Conservation (phyloP, 495 filamentous ascomycete species). For the Penicillium robsamsonii region DNA sequence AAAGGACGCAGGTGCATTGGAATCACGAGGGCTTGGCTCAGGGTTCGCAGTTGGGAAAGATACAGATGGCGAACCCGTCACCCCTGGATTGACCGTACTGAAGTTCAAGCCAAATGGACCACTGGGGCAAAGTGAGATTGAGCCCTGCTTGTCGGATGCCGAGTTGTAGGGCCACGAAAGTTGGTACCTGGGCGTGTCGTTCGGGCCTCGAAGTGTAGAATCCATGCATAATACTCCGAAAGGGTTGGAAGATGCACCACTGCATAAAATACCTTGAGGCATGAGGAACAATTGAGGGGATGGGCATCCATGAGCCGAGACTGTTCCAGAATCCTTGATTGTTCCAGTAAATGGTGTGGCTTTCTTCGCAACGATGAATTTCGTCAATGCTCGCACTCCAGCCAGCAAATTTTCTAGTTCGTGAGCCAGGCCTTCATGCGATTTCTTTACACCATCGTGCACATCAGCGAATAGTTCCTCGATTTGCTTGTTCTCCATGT, state of each 20-base stretch:
- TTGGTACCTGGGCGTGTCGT: neutral
- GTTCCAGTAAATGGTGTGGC: neutral
- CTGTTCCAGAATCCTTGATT: neutral
- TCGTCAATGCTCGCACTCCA: neutral
- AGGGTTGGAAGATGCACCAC: neutral
- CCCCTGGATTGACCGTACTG: neutral
- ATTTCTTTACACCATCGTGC: slow-evolving; percentile 10
- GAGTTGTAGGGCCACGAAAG: neutral
- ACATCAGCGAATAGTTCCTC: slow-evolving; percentile 21
- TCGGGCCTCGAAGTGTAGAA: neutral
- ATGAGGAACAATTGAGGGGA: neutral
- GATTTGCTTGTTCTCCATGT: slow-evolving; percentile 29
- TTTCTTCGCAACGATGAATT: neutral
- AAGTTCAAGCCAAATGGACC: neutral
- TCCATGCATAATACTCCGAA: neutral
- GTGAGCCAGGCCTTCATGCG: slow-evolving; percentile 3
- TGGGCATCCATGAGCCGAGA: neutral
- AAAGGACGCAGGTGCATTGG: neutral
- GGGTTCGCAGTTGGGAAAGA: neutral
- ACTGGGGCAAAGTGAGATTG: neutral
- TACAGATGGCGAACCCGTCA: neutral
- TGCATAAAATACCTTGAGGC: neutral
- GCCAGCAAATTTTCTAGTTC: slow-evolving; percentile 23
- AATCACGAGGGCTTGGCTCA: neutral
- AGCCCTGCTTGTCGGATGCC: neutral